Base-by-base conservation (phyloP, 495 filamentous ascomycete species). In the Aspergillus ellipticus region DNA sequence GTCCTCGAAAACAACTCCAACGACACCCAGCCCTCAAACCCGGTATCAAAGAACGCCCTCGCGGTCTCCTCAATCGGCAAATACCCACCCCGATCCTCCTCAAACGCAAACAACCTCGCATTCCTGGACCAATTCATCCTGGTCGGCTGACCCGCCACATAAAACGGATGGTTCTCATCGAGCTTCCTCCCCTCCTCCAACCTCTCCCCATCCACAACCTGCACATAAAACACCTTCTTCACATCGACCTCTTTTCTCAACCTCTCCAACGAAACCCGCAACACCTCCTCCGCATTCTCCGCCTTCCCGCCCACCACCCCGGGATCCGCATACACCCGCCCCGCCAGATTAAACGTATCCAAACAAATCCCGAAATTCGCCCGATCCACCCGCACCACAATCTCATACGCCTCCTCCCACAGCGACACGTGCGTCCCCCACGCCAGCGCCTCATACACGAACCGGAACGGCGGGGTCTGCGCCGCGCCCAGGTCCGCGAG, bases 51-150 rank as follows among this genome's bases (percentile, higher is more conserved):
- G 59, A 77, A 78, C 7, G 82, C 83, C 49, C 71, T 65, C 6
- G 83, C 73, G 45, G 90, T 78, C 49, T 87, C 79, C 50, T 79
- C 58, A 20, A 77, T 70, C 11, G 89, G 89, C 9, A 95, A 70
- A 62, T 92, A 93, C 0, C 82, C 90, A 6, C 89, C 89, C 0
- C 77, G 68, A 2, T 83, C 78, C 65, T 82, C 74, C 66, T 93
- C 89, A 42, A 86, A 87, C 55, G 88, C 85, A 61, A 92, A 93
- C 9, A 92, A 64, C 22, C 89, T 71, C 55, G 85, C 87, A 62
- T 92, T 93, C 10, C 89, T 76, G 21, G 84, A 87, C 90, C 90
- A 95, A 65, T 79, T 87, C 90, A 93, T 92, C 17, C 87, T 73
- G 3, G 77, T 66, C 47, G 83, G 83, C 68, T 92, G 87, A 7